Conservation (phyloP, 306 rosid genomes). For the Begonia peltatifolia region DNA sequence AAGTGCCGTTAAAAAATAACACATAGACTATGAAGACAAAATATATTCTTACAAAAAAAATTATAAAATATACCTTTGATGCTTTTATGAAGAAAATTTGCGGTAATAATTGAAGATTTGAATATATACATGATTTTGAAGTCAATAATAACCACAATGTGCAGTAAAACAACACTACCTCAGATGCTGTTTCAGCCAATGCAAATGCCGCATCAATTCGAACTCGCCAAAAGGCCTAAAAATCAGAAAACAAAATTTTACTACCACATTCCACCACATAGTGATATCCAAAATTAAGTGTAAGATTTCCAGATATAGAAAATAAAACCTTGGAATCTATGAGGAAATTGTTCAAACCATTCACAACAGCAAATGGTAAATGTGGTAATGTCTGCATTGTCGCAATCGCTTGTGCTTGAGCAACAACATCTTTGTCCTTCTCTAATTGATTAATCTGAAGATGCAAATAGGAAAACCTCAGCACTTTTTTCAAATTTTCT, state of each 20-base stretch:
- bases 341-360: conserved; percentile 77
- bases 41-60: too few species aligned
- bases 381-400: conserved; percentile 66
- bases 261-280: conserved; percentile 8
- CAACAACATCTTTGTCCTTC: conserved; percentile 94
- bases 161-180: conserved; percentile 32
- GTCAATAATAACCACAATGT: too few species aligned
- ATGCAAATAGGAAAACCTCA: conserved; percentile 8
- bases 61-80: too few species aligned
- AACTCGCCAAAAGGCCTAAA: conserved; percentile 88
- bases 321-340: conserved; percentile 66
- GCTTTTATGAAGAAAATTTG: too few species aligned
- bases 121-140: too few species aligned
- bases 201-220: conserved; percentile 94
- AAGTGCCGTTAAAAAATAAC: too few species aligned
- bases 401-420: conserved; percentile 89
- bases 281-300: conserved; percentile 3
- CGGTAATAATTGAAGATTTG: too few species aligned
- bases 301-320: background rate
- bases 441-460: conserved; percentile 89
- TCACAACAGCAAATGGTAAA: conserved; percentile 71
- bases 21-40: too few species aligned
- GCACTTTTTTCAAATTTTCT: too few species aligned
- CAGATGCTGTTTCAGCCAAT: conserved; percentile 80
- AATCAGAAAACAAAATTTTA: conserved; percentile 18